These are phyloP conservation scores for Russula sp. DNA, from an alignment of 768 basidiomycete genomes.

Conservation along the genomic window DNA sequence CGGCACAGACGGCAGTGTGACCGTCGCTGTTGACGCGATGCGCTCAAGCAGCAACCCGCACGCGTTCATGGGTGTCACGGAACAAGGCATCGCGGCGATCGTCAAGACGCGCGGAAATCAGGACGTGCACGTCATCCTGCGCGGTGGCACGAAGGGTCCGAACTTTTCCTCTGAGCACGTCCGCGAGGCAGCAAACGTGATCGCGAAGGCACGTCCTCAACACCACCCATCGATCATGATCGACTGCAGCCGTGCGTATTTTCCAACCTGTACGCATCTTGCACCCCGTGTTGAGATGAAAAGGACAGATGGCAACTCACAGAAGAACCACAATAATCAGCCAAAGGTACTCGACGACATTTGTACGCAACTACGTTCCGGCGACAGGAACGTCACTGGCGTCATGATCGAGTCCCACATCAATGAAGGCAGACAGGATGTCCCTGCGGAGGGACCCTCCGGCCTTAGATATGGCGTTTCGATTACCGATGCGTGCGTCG, in stretches of 20 bases:
- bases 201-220: conserved; percentile 53
- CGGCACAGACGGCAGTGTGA: conserved; percentile 87
- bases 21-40: conserved; percentile 97
- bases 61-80: conserved; percentile 92
- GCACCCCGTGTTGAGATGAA: not conserved
- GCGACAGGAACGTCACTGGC: conserved; percentile 71
- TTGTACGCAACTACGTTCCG: conserved; percentile 65
- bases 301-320: conserved; percentile 81
- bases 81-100: conserved; percentile 86
- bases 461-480: conserved; percentile 73
- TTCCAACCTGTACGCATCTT: not conserved
- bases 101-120: conserved; percentile 66
- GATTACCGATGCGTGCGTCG: conserved; percentile 89
- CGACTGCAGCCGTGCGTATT: conserved; percentile 48
- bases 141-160: conserved; percentile 86
- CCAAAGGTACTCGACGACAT: conserved; percentile 69
- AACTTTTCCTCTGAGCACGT: conserved; percentile 79
- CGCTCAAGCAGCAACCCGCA: conserved; percentile 85
- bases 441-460: conserved; percentile 59
- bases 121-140: conserved; percentile 91
- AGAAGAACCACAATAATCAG: conserved; percentile 92
- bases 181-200: conserved; percentile 48
- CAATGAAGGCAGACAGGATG: conserved; percentile 84
- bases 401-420: conserved; percentile 98
- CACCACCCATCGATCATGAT: conserved; percentile 72